These are phyloP conservation scores for Kurtzmaniella quercitrusa DNA, from an alignment of 1,139 yeast species.

Conservation along the genomic window DNA sequence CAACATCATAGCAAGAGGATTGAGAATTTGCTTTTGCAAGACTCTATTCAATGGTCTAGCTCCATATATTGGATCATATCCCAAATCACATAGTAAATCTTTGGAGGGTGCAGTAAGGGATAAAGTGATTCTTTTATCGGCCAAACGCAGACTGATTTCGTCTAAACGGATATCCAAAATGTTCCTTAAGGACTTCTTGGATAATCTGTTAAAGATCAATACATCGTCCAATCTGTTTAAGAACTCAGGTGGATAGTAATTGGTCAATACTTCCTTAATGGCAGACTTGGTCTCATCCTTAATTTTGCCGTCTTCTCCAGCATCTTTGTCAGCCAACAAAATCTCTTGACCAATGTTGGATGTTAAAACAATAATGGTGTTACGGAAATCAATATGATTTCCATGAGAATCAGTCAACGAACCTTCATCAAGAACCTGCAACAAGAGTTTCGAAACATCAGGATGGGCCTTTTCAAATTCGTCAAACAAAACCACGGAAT, in stretches of 20 bases:
- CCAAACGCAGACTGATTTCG: slow-evolving; percentile 75
- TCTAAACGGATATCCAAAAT: slow-evolving; percentile 80
- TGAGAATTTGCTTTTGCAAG: slow-evolving; percentile 73
- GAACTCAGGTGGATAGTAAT: slow-evolving; percentile 87
- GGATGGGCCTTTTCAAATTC: slow-evolving; percentile 97
- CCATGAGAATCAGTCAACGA: slow-evolving; percentile 93
- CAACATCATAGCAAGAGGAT: slow-evolving; percentile 79
- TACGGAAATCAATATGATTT: slow-evolving; percentile 86
- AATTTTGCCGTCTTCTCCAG: slow-evolving; percentile 44
- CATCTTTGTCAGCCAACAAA: slow-evolving; percentile 54
- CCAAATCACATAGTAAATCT: slow-evolving; percentile 72
- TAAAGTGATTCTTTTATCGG: slow-evolving; percentile 73
- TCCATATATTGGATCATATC: slow-evolving; percentile 89
- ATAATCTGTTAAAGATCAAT: slow-evolving; percentile 82
- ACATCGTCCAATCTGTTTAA: slow-evolving; percentile 90
- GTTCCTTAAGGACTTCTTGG: slow-evolving; percentile 64
- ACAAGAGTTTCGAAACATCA: slow-evolving; percentile 79
- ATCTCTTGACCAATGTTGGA: slow-evolving; percentile 94
- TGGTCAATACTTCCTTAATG: slow-evolving; percentile 65
- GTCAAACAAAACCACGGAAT: slow-evolving; percentile 87
- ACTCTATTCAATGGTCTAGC: slow-evolving; percentile 94
- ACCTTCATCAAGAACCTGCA: slow-evolving; percentile 95
- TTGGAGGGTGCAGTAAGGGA: slow-evolving; percentile 60
- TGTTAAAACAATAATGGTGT: slow-evolving; percentile 95
- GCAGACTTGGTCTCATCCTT: slow-evolving; percentile 45